A percentile compares a stretch with the other conserved stretches of the same genome.
phyloP scores from a whole-genome alignment of 1,284 basidiomycete genomes.

The Microbotryomycetes sp. region DNA sequence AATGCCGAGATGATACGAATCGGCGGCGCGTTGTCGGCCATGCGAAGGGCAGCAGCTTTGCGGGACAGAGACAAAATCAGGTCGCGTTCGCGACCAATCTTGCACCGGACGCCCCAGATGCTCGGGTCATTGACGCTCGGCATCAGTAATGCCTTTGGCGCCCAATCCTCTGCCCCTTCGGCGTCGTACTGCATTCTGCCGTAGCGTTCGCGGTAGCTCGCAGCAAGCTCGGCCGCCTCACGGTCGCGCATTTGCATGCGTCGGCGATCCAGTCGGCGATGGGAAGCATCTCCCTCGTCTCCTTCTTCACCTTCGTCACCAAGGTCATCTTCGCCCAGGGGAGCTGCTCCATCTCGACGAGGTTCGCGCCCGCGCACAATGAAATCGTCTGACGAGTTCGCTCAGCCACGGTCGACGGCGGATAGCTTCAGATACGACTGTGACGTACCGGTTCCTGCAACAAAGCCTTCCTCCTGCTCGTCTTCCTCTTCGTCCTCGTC shows the following conservation, averaged over 20 bases:
- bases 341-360: slow-evolving; percentile 10
- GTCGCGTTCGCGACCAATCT: slow-evolving; percentile 84
- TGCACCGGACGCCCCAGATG: slow-evolving; percentile 91
- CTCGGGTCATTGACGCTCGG: slow-evolving; percentile 92
- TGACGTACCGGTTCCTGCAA: slow-evolving; percentile 26
- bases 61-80: slow-evolving; percentile 91
- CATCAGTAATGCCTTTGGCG: slow-evolving; percentile 94
- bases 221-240: slow-evolving; percentile 79
- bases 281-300: slow-evolving; percentile 50
- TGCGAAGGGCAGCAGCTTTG: slow-evolving; percentile 74
- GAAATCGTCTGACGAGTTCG: slow-evolving; percentile 57
- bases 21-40: slow-evolving; percentile 55
- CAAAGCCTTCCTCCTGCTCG: slow-evolving; percentile 43
- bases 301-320: slow-evolving; percentile 55
- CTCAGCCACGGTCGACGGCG: slow-evolving; percentile 9
- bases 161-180: slow-evolving; percentile 57
- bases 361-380: slow-evolving; percentile 47
- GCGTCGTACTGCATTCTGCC: slow-evolving; percentile 53
- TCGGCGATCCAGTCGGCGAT: slow-evolving; percentile 69
- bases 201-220: slow-evolving; percentile 75
- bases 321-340: slow-evolving; percentile 52
- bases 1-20: slow-evolving; percentile 86
- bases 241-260: slow-evolving; percentile 71
- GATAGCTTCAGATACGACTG: background rate
- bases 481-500: slow-evolving; percentile 74